Conservation (phyloP, 306 rosid genomes). For the Prunus salicina region DNA sequence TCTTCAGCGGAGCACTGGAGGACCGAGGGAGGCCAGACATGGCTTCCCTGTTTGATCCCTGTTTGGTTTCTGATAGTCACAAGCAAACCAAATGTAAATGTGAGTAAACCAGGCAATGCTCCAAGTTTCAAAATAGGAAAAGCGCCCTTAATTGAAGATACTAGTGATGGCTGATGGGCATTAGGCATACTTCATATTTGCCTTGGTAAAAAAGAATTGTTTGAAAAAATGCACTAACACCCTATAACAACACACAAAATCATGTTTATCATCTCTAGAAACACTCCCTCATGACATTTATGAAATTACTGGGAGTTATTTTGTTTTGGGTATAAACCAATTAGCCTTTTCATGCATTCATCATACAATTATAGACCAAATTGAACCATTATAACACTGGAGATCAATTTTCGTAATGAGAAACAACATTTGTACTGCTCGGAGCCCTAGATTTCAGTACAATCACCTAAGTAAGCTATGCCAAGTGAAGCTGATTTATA, state of each 20-base stretch:
- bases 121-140: neutral
- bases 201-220: neutral
- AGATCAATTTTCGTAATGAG: neutral
- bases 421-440: neutral
- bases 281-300: neutral
- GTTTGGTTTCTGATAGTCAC: neutral
- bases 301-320: neutral
- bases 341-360: neutral
- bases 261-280: neutral
- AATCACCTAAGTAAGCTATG: neutral
- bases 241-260: neutral
- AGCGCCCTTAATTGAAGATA: no score
- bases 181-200: neutral
- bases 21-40: constrained; percentile 72
- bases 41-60: constrained; percentile 13
- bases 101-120: neutral
- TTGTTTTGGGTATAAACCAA: neutral
- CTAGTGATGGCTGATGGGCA: no score
- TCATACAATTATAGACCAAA: neutral
- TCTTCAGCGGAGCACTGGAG: constrained; percentile 59
- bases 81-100: neutral
- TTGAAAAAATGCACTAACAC: neutral
- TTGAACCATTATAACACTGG: neutral
- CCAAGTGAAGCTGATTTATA: neutral
- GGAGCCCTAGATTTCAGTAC: neutral